phyloP scores from a whole-genome alignment of 2,329 filamentous ascomycete genomes.

The Penicillium sp. region DNA sequence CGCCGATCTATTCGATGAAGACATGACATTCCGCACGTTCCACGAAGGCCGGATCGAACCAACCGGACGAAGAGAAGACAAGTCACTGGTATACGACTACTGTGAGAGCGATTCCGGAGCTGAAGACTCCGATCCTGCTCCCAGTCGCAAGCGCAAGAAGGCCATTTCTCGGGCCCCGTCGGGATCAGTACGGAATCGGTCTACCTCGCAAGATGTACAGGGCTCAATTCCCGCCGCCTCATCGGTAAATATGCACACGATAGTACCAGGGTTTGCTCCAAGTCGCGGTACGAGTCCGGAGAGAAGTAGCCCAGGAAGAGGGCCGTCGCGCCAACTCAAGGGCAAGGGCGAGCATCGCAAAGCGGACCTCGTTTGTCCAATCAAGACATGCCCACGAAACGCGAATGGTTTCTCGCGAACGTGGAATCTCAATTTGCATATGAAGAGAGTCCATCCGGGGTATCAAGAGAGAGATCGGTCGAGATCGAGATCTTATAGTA shows the following conservation, averaged over 20 bases:
- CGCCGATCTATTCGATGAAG: conserved; percentile 69
- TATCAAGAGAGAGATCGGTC: conserved; percentile 11
- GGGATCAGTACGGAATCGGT: neutral
- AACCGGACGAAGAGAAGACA: conserved; percentile 13
- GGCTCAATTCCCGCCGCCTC: neutral
- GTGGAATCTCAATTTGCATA: conserved; percentile 40
- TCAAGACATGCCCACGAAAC: conserved; percentile 30
- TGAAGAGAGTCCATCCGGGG: conserved; percentile 33
- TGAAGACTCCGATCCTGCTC: conserved; percentile 11
- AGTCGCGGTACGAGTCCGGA: neutral
- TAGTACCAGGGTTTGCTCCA: neutral
- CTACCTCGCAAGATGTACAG: neutral
- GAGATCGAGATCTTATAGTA: conserved; percentile 1
- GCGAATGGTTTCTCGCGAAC: conserved; percentile 34
- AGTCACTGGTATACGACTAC: conserved; percentile 8
- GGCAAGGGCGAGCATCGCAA: conserved; percentile 31
- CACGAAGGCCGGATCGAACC: conserved; percentile 37
- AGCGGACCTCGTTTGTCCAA: conserved; percentile 31
- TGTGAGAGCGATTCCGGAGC: conserved; percentile 33
- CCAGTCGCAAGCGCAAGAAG: conserved; percentile 3
- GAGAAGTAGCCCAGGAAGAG: neutral
- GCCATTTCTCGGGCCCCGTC: neutral
- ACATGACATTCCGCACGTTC: conserved; percentile 64
- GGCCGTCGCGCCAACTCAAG: conserved; percentile 1
- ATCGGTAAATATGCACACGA: neutral